Evolutionary conservation across 2,329 filamentous ascomycete genomes (phyloP).

Genomic region (Sporothrix phasma): DNA sequence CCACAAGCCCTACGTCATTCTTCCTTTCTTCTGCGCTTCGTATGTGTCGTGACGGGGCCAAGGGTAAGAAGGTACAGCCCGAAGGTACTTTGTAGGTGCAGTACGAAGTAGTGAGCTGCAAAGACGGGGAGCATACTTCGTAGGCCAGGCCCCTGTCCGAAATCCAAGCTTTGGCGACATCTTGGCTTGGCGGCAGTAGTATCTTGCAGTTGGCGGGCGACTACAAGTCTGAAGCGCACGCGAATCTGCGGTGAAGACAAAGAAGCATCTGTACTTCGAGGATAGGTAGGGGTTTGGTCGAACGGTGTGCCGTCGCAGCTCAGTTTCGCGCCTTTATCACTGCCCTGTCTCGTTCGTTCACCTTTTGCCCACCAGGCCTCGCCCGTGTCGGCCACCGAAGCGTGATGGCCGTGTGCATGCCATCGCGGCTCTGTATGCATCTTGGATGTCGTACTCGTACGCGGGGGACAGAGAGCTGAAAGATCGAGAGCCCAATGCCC

Average conservation of each 20-base stretch:
- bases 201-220: not conserved
- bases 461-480: no score
- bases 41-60: not conserved
- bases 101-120: no score
- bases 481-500: not conserved
- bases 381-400: not conserved
- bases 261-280: no score
- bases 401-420: not conserved
- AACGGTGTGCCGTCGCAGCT: no score
- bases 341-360: no score
- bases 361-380: not conserved
- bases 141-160: not conserved
- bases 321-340: no score
- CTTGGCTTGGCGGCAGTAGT: not conserved
- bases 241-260: not conserved
- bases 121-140: no score
- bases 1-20: not conserved
- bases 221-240: not conserved
- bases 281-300: no score
- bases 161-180: not conserved
- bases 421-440: no score
- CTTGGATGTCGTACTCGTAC: no score
- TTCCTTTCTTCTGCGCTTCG: no score
- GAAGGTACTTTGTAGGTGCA: no score
- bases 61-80: not conserved